These are phyloP conservation scores for Periconia digitata DNA, from an alignment of 2,329 filamentous ascomycete species.

Conservation along the genomic window DNA sequence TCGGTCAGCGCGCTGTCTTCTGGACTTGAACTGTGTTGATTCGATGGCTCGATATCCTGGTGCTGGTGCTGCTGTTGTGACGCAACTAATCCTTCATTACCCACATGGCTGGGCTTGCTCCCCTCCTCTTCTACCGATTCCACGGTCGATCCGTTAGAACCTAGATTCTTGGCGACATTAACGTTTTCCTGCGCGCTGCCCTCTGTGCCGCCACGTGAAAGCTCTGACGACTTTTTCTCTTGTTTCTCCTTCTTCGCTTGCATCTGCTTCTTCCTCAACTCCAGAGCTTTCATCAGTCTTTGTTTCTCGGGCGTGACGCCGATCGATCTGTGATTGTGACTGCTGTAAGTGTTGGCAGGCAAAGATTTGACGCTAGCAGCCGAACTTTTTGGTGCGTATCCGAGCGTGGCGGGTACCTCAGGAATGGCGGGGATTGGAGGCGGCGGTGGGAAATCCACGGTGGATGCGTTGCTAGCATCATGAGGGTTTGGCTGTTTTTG, in stretches of 20 bases:
- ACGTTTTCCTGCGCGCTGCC: constrained; percentile 13
- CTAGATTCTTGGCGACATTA: not conserved
- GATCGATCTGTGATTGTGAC: constrained; percentile 42
- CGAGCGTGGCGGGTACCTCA: constrained; percentile 38
- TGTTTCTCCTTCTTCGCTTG: constrained; percentile 39
- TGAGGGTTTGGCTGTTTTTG: constrained; percentile 40
- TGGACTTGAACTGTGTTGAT: not conserved
- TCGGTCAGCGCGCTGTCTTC: not conserved
- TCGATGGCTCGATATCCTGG: constrained; percentile 12
- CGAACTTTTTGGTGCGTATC: constrained; percentile 39
- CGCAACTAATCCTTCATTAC: constrained; percentile 1
- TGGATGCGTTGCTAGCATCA: constrained; percentile 30
- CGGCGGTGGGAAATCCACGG: constrained; percentile 34
- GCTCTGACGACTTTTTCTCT: constrained; percentile 7
- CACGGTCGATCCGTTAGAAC: not conserved
- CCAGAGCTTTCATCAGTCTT: constrained; percentile 89
- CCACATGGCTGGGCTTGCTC: not conserved
- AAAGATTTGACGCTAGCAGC: constrained; percentile 48
- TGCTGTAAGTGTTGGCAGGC: constrained; percentile 41
- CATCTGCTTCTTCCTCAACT: constrained; percentile 82
- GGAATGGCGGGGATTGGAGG: constrained; percentile 38
- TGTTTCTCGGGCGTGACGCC: constrained; percentile 87
- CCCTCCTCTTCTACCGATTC: constrained; percentile 4
- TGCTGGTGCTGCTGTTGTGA: constrained; percentile 19
- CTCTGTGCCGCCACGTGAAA: constrained; percentile 8